Evolutionary conservation across 805 yeast genomes (phyloP).

Genomic region (Lipomyces mesembrius): DNA sequence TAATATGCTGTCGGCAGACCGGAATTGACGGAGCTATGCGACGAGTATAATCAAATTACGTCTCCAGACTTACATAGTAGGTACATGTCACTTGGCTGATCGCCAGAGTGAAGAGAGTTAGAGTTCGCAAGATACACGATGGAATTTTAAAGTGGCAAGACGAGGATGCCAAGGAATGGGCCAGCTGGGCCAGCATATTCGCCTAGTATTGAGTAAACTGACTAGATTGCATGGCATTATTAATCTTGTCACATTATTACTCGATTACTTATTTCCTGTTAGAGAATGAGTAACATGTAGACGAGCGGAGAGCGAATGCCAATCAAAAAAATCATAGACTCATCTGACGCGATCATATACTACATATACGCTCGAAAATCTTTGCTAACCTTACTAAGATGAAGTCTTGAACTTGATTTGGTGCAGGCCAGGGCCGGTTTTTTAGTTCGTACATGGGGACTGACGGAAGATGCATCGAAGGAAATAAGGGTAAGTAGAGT

Average conservation of each 20-base stretch:
- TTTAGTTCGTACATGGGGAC: neutral
- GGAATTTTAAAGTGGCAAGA: neutral
- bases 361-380: neutral
- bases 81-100: neutral
- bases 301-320: neutral
- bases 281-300: neutral
- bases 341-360: neutral
- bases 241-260: no score
- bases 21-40: no score
- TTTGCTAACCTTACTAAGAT: neutral
- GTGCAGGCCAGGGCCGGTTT: no score
- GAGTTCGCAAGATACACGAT: neutral
- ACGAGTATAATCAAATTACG: no score
- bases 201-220: no score
- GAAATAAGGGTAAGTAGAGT: neutral
- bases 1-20: no score
- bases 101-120: neutral
- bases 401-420: no score
- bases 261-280: neutral
- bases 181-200: no score
- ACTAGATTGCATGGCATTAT: neutral
- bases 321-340: neutral
- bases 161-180: neutral
- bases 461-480: neutral
- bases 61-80: no score